phyloP scores from a whole-genome alignment of 305 asterid genomes.

The Fraxinus albicans region DNA sequence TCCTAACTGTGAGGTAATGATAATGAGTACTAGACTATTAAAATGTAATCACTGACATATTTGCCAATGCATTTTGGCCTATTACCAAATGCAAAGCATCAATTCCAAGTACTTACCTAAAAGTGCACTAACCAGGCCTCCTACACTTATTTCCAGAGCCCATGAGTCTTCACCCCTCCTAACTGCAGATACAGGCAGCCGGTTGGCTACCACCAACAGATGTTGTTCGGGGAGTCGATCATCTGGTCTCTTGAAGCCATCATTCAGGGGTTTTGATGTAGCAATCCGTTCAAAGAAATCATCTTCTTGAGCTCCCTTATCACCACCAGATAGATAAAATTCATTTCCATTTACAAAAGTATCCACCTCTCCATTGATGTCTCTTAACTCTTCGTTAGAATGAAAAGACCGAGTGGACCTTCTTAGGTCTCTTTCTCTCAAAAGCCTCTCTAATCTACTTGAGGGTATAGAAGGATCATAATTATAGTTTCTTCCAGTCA shows the following conservation, averaged over 20 bases:
- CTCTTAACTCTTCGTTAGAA: constrained; percentile 50
- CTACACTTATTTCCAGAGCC: constrained; percentile 79
- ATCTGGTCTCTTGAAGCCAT: constrained; percentile 46
- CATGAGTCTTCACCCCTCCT: constrained; percentile 74
- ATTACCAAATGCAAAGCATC: constrained; percentile 6
- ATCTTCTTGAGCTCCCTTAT: constrained; percentile 46
- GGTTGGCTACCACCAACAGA: constrained; percentile 78
- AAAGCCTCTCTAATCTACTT: constrained; percentile 69
- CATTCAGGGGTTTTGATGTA: constrained; percentile 25
- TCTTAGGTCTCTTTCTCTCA: constrained; percentile 71
- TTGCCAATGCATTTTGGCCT: background rate
- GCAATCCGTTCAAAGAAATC: constrained; percentile 41
- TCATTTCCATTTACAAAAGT: constrained; percentile 34
- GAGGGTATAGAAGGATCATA: constrained; percentile 42
- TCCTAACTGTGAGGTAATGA: constrained; percentile 2
- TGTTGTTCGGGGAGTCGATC: constrained; percentile 50
- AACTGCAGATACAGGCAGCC: constrained; percentile 78
- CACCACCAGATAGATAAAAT: constrained; percentile 38
- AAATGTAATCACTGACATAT: background rate
- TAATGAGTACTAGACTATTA: background rate
- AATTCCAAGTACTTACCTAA: constrained; percentile 51
- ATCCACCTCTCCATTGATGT: constrained; percentile 40
- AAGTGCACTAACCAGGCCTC: constrained; percentile 84
- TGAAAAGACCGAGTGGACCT: constrained; percentile 49
- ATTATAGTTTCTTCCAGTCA: constrained; percentile 37